A percentile compares a stretch with the other conserved stretches of the same genome.
These are phyloP conservation scores for Emergomyces pasteurianus DNA, from an alignment of 2,329 filamentous ascomycete species.

Conservation along the genomic window DNA sequence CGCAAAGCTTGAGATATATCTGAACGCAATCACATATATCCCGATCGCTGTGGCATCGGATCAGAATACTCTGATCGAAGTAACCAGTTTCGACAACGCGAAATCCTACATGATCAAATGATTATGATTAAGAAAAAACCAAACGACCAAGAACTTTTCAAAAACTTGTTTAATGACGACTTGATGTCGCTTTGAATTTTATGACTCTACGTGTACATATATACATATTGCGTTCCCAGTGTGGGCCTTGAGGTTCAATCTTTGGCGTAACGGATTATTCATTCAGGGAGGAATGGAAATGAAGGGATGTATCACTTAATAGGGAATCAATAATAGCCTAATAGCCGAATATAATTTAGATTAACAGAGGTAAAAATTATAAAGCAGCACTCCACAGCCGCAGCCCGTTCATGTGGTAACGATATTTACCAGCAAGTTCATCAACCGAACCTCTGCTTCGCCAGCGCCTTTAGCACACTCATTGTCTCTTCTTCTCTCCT, in stretches of 20 bases:
- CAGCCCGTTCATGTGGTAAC: too few species aligned
- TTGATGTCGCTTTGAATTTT: neutral
- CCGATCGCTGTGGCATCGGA: neutral
- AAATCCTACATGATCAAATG: neutral
- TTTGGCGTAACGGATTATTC: neutral
- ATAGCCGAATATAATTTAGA: neutral
- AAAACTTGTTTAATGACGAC: neutral
- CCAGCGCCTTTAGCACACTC: slow-evolving; percentile 66
- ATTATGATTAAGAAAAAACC: neutral
- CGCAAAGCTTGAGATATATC: neutral
- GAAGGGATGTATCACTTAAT: neutral
- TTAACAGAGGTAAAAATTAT: neutral
- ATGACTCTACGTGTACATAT: slow-evolving; percentile 1
- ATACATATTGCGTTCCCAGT: slow-evolving; percentile 2
- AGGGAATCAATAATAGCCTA: neutral
- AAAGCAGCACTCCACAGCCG: neutral
- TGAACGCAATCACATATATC: neutral
- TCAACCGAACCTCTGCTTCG: slow-evolving; percentile 64
- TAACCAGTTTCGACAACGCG: neutral
- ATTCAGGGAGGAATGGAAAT: neutral
- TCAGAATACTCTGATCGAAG: neutral
- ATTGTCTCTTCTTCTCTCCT: slow-evolving; percentile 77
- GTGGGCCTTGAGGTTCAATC: neutral
- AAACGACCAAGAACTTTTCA: neutral
- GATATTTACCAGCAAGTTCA: neutral